Conservation (phyloP, 1,284 basidiomycete genomes). For the Cryptococcus sp. region DNA sequence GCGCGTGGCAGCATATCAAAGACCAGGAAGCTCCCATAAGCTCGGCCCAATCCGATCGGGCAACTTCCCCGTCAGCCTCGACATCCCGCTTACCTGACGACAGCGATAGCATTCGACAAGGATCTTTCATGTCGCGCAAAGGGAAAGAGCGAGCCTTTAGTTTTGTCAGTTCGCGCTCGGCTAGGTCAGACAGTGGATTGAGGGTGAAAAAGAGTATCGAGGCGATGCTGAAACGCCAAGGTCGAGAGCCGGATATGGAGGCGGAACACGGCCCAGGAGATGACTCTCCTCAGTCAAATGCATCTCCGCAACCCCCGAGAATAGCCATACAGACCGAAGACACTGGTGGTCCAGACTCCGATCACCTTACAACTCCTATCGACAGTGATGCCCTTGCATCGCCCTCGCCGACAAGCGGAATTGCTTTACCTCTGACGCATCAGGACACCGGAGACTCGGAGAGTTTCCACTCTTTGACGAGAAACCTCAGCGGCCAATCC, state of each 20-base stretch:
- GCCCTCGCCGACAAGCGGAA: constrained; percentile 11
- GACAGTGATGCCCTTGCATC: constrained; percentile 14
- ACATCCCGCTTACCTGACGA: constrained; percentile 11
- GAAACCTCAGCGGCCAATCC: constrained; percentile 12
- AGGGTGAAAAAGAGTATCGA: constrained; percentile 31
- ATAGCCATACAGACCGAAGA: constrained; percentile 8
- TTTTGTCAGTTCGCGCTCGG: constrained; percentile 21
- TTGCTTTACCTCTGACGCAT: neutral
- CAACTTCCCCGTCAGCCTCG: constrained; percentile 14
- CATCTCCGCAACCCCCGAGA: constrained; percentile 5
- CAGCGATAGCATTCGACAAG: neutral
- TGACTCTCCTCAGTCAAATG: neutral
- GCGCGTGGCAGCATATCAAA: constrained; percentile 45
- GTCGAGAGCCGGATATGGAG: constrained; percentile 2
- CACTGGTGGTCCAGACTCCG: constrained; percentile 6
- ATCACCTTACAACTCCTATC: constrained; percentile 14
- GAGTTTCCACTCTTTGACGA: constrained; percentile 1
- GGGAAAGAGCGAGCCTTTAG: constrained; percentile 44
- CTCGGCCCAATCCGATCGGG: constrained; percentile 10
- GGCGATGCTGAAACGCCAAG: constrained; percentile 20
- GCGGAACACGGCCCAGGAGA: neutral
- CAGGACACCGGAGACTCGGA: neutral
- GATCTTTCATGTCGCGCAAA: constrained; percentile 24
- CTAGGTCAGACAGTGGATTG: constrained; percentile 30
- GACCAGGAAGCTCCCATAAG: constrained; percentile 18